Evolutionary conservation across 73 alveolate genomes (phyloP), one percentile per base, ranked within the genome.

Genomic region (Breviolum minutum): DNA sequence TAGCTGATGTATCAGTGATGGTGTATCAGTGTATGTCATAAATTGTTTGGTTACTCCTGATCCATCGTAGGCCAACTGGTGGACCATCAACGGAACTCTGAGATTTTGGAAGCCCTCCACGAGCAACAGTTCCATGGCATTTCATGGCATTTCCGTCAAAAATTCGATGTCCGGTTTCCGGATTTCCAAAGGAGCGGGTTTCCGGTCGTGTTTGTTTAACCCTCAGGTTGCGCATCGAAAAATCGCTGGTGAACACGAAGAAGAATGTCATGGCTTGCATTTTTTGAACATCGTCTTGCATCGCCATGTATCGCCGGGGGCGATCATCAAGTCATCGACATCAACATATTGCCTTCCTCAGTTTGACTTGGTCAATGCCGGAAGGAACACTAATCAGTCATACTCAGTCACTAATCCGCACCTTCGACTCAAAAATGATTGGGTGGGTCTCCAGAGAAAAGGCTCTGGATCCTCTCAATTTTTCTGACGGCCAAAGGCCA

Each of bases 171-270:
- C 22, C 4, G 74, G 6, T 16, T 16, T 20, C 74, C 16, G 22
- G 22, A 66, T 66, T 13, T 66, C 74, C 74, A 13, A 13, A 13
- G 74, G 74, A 66, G n/a, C n/a, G n/a, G 1, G 22, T 66, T 64
- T 64, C 16, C 22, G 73, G 22, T 64, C 73, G 22, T 16, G 74
- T 20, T 20, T 20, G 74, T 20, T 66, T 66, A 20, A 13, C 26
- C 30, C 62, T 61, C 16, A 76, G 85, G 85, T 27, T 76, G 60
- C 85, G 85, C 85, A 76, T 76, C 63, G 85, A 76, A n/a, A 48
- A 61, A n/a, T 7, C 62, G 30, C 26, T 76, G 62, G 62, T 27
- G 26, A 48, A 61, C 26, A 12, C 85, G 62, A 76, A 76, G 85
- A 48, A 76, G 85, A 76, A 76, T 2, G 85, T 76, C 5, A 76